A percentile compares a stretch with the other conserved stretches of the same genome.
Conservation (phyloP, 208 protist genomes). For the Acanthamoeba royreba region DNA sequence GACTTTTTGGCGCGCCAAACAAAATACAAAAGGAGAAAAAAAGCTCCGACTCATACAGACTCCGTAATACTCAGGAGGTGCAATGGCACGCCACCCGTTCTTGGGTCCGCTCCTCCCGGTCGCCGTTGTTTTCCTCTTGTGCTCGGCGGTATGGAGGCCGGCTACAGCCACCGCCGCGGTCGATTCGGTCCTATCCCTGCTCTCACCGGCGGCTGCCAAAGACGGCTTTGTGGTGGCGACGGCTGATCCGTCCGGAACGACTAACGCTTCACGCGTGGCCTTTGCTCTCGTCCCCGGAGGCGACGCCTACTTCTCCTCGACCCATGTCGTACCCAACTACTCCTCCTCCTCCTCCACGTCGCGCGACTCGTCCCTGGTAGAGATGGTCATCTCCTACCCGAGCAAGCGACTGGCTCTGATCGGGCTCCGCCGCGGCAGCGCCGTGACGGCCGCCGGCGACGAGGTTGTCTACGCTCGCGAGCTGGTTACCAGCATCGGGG, state of each 20-base stretch:
- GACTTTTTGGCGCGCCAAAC: too few species aligned
- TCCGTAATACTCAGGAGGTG: too few species aligned
- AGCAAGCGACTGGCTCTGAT: not conserved
- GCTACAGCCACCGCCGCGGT: too few species aligned
- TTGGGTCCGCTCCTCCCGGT: too few species aligned
- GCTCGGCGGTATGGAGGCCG: too few species aligned
- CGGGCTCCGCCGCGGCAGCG: not conserved
- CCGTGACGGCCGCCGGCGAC: not conserved
- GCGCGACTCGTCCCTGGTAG: not conserved
- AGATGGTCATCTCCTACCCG: not conserved
- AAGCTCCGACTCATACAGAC: too few species aligned
- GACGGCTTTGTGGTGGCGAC: not conserved
- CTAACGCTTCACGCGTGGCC: not conserved
- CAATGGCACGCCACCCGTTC: too few species aligned
- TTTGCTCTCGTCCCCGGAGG: not conserved
- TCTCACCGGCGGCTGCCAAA: not conserved
- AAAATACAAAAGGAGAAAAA: too few species aligned
- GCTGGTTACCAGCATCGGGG: not conserved
- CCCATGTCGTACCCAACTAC: not conserved
- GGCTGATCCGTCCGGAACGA: not conserved
- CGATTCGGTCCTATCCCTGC: not conserved
- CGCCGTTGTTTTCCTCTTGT: too few species aligned
- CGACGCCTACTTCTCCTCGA: not conserved
- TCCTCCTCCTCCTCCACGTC: too few species aligned
- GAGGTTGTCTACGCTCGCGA: not conserved